Percentiles rank a stretch among this genome's conserved stretches.
Conservation (phyloP, 345 rosid genomes). For the Euclidium syriacum region DNA sequence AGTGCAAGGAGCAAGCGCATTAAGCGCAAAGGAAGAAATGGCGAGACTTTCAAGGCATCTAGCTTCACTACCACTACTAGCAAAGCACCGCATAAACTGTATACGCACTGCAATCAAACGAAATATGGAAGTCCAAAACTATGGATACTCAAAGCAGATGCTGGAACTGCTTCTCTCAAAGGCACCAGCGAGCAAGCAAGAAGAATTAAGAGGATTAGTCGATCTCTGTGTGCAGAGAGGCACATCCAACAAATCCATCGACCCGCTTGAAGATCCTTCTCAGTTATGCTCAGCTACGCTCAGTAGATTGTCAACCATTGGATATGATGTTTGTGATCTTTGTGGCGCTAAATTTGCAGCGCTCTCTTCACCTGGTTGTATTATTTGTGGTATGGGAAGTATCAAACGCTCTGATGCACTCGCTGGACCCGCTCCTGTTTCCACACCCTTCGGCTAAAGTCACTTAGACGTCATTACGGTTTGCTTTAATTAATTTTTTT, state of each 20-base stretch:
- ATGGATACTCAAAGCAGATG: slow-evolving; percentile 88
- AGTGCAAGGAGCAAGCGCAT: slow-evolving; percentile 86
- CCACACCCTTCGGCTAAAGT: slow-evolving; percentile 82
- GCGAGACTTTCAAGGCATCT: slow-evolving; percentile 91
- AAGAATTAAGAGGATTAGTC: slow-evolving; percentile 74
- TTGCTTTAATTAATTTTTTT: not conserved
- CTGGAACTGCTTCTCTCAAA: slow-evolving; percentile 88
- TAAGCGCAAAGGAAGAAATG: slow-evolving; percentile 98
- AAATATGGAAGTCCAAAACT: slow-evolving; percentile 98
- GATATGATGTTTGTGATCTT: slow-evolving; percentile 91
- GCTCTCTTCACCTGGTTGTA: slow-evolving; percentile 82
- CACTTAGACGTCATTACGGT: not conserved
- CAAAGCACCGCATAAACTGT: slow-evolving; percentile 94
- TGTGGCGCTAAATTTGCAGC: slow-evolving; percentile 97
- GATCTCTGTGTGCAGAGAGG: slow-evolving; percentile 94
- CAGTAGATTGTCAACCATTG: slow-evolving; percentile 90
- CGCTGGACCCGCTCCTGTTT: slow-evolving; percentile 56
- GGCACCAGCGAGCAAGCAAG: slow-evolving; percentile 91
- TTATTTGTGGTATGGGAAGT: slow-evolving; percentile 97
- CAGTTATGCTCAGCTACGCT: slow-evolving; percentile 95
- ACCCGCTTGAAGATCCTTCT: slow-evolving; percentile 92
- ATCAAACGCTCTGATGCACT: slow-evolving; percentile 89
- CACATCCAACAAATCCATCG: slow-evolving; percentile 80
- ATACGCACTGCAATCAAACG: slow-evolving; percentile 90
- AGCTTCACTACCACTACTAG: slow-evolving; percentile 81